A percentile compares a stretch with the other conserved stretches of the same genome.
Evolutionary conservation across 345 rosid species (phyloP).

Genomic region (Kandelia obovata): DNA sequence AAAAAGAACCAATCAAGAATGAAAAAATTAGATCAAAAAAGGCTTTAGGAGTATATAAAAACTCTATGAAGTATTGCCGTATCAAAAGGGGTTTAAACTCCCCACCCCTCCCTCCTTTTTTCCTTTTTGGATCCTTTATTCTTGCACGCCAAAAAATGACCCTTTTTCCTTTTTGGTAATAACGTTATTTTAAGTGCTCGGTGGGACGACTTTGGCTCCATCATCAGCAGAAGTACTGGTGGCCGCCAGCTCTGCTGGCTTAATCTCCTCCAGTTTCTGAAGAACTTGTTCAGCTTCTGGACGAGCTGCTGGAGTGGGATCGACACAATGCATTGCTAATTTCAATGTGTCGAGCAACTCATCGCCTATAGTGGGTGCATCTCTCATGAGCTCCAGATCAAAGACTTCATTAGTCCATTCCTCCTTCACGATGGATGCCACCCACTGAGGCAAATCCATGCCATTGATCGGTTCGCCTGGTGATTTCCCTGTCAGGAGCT

Average conservation of each 20-base stretch:
- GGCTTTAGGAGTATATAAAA: no score
- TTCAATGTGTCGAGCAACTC: constrained; percentile 79
- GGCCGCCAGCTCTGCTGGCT: constrained; percentile 53
- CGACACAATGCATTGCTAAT: constrained; percentile 83
- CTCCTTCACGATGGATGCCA: constrained; percentile 89
- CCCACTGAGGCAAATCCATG: constrained; percentile 93
- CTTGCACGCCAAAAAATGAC: no score
- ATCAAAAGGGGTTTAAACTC: no score
- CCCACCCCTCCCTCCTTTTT: no score
- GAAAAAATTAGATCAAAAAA: no score
- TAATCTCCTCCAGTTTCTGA: constrained; percentile 67
- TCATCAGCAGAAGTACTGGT: constrained; percentile 36
- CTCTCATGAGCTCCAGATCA: constrained; percentile 79
- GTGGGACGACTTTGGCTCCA: constrained; percentile 31
- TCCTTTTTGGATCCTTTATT: no score
- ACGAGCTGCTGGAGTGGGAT: constrained; percentile 74
- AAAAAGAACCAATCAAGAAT: no score
- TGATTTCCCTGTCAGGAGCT: constrained; percentile 88
- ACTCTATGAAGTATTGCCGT: no score
- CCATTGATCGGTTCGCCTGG: constrained; percentile 84
- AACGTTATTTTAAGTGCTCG: constrained; percentile 26
- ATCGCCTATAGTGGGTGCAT: constrained; percentile 52
- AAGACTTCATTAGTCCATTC: constrained; percentile 97
- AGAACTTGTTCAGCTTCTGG: constrained; percentile 71
- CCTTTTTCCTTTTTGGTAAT: no score